A percentile compares a stretch with the other conserved stretches of the same genome.
phyloP scores from a whole-genome alignment of 768 basidiomycete genomes.

The Lactarius pseudohatsudake region DNA sequence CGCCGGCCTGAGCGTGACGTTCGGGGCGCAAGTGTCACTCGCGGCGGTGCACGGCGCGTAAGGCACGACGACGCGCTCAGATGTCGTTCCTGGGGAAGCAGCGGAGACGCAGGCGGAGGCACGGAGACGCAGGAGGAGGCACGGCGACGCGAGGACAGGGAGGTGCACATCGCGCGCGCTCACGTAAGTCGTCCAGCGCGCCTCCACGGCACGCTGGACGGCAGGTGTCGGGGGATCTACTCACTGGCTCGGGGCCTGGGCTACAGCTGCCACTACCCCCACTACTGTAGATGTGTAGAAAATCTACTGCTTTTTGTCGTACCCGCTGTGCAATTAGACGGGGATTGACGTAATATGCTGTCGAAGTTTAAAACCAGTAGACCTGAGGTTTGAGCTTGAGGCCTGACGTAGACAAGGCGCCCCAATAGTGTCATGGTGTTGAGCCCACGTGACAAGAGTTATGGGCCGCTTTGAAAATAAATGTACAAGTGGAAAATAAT shows the following conservation, averaged over 20 bases:
- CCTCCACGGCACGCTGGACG: background rate
- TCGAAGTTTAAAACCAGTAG: too few relatives aligned
- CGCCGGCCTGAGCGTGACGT: too few relatives aligned
- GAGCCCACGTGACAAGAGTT: too few relatives aligned
- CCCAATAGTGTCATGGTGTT: too few relatives aligned
- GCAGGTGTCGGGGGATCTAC: constrained; percentile 24
- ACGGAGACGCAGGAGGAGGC: constrained; percentile 12
- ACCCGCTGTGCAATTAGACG: too few relatives aligned
- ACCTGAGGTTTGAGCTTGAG: too few relatives aligned
- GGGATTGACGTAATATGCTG: too few relatives aligned
- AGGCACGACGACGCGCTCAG: background rate
- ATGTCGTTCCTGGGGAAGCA: background rate
- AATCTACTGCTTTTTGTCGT: too few relatives aligned
- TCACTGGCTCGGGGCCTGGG: constrained; percentile 29
- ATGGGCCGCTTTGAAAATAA: too few relatives aligned
- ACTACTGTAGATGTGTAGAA: background rate
- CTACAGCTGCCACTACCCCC: background rate
- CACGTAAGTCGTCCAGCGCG: constrained; percentile 35
- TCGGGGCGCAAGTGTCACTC: constrained; percentile 28
- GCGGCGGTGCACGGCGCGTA: constrained; percentile 37
- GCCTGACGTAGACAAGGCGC: too few relatives aligned
- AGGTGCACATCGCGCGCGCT: constrained; percentile 34
- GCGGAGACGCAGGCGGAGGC: constrained; percentile 9
- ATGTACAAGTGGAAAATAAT: too few relatives aligned
- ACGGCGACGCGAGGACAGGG: constrained; percentile 8